Conservation (phyloP, 176 grass and related monocot species). For the Eleusine coracana region DNA sequence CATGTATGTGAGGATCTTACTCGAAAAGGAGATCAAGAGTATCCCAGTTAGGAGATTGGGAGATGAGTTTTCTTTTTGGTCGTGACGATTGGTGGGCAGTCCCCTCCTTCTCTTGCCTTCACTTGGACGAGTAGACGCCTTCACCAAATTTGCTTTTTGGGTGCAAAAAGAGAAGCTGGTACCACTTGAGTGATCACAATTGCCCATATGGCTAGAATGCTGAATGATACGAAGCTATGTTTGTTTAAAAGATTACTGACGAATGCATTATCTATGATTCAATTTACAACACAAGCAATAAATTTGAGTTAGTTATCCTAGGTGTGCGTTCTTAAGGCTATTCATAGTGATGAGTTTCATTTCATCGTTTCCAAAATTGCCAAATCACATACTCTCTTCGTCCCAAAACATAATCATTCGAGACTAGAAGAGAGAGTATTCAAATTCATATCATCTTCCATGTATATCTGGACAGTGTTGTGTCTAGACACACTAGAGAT, state of each 20-base stretch:
- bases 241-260: neutral
- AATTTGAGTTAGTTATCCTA: neutral
- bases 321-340: too few species aligned
- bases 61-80: neutral
- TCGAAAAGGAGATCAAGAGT: neutral
- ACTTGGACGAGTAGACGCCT: conserved; percentile 1
- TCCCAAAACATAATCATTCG: too few species aligned
- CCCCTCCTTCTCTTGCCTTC: neutral
- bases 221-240: neutral
- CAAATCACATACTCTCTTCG: too few species aligned
- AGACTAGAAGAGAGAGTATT: too few species aligned
- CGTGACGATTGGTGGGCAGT: neutral
- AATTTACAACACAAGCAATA: neutral
- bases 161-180: neutral
- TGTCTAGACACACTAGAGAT: too few species aligned
- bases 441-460: too few species aligned
- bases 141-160: neutral
- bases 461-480: too few species aligned
- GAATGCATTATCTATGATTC: neutral
- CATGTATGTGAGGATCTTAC: conserved; percentile 23
- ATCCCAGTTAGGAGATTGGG: neutral
- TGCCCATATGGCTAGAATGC: neutral
- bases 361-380: too few species aligned
- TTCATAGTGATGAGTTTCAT: too few species aligned
- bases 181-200: neutral